A percentile compares a stretch with the other conserved stretches of the same genome.
Evolutionary conservation across 2,329 filamentous ascomycete genomes (phyloP).

Genomic region (Cryphonectria radicalis): DNA sequence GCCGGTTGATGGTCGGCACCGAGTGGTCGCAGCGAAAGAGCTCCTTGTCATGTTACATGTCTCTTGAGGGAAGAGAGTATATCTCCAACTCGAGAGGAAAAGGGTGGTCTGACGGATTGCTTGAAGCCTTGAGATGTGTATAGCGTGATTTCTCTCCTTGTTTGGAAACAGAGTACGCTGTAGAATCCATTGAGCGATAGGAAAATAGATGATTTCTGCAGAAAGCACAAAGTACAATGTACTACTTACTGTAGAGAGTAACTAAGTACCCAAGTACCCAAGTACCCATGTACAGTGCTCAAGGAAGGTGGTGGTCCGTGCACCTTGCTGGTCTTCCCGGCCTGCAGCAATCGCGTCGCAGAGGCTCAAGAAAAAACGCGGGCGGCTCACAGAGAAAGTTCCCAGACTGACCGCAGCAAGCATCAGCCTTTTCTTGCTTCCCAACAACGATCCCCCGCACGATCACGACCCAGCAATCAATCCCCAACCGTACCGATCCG

Average conservation of each 20-base stretch:
- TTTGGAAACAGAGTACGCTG: neutral
- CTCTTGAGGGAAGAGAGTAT: neutral
- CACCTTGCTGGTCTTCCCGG: neutral
- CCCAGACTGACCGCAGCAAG: conserved; percentile 2
- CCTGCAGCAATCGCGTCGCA: conserved; percentile 19
- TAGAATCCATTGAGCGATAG: neutral
- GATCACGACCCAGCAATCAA: conserved; percentile 28
- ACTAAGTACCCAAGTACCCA: no score
- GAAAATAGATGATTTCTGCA: neutral
- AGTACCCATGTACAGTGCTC: neutral
- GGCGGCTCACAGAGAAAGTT: conserved; percentile 11
- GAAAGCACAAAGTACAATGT: no score
- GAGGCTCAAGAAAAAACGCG: conserved; percentile 25
- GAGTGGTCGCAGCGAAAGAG: neutral
- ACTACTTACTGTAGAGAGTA: no score
- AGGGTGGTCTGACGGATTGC: neutral
- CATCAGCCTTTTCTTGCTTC: conserved; percentile 25
- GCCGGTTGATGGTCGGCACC: neutral
- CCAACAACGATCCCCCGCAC: conserved; percentile 16
- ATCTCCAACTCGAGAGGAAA: neutral
- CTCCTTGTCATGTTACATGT: neutral
- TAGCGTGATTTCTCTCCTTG: neutral
- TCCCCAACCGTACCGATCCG: conserved; percentile 18
- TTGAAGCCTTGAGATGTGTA: neutral
- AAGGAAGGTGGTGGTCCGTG: conserved; percentile 17